Conservation (phyloP, 2,329 filamentous ascomycete species). For the Fusarium sp. region DNA sequence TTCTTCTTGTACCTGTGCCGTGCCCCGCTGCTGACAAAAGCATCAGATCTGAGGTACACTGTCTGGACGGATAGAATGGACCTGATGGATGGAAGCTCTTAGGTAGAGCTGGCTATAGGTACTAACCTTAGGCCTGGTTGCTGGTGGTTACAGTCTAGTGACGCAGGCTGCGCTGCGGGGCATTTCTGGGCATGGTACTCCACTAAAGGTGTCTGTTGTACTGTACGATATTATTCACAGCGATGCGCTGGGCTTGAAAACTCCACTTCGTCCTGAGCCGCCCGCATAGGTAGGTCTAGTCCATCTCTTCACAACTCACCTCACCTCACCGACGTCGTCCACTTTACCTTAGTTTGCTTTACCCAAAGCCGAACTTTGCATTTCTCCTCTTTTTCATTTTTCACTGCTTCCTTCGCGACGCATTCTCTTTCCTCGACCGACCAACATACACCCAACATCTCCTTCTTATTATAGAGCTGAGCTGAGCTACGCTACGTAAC, state of each 20-base stretch:
- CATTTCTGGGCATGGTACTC: conserved; percentile 25
- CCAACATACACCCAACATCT: conserved; percentile 8
- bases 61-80: neutral
- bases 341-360: conserved; percentile 41
- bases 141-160: conserved; percentile 31
- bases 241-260: conserved; percentile 29
- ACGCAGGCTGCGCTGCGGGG: conserved; percentile 35
- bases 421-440: conserved; percentile 5
- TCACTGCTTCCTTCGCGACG: conserved; percentile 38
- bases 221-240: conserved; percentile 29
- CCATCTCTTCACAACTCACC: conserved; percentile 43
- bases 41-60: neutral
- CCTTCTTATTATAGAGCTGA: conserved; percentile 30
- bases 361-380: conserved; percentile 40
- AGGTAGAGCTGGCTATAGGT: neutral
- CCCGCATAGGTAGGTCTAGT: conserved; percentile 19
- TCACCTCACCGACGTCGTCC: conserved; percentile 48
- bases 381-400: conserved; percentile 41
- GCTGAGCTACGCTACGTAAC: conserved; percentile 2
- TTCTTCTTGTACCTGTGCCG: conserved; percentile 1
- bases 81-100: neutral
- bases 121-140: conserved; percentile 11
- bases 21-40: conserved; percentile 42
- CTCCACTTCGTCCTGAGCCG: conserved; percentile 37
- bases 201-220: conserved; percentile 31